Conservation (phyloP, 805 yeast genomes). For the Scheffersomyces amazonensis region DNA sequence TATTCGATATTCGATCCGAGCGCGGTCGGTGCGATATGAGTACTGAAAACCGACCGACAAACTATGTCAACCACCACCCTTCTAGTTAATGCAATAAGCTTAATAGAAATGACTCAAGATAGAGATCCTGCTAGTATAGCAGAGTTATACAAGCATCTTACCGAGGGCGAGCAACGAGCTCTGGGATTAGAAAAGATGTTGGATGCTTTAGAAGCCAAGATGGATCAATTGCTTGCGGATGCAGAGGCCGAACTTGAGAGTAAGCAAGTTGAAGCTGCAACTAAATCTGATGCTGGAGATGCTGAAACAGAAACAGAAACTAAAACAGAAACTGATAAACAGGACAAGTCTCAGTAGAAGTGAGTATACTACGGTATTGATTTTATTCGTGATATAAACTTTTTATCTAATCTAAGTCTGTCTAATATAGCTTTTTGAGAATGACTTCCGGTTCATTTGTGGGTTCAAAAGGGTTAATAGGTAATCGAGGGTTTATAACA, state of each 20-base stretch:
- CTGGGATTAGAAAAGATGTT: conserved; percentile 63
- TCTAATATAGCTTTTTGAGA: conserved; percentile 13
- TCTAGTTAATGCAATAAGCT: no score
- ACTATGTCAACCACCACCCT: no score
- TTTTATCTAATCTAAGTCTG: no score
- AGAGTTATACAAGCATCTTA: conserved; percentile 57
- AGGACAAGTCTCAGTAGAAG: no score
- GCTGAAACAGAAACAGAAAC: background rate
- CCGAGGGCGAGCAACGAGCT: conserved; percentile 65
- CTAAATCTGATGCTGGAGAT: background rate
- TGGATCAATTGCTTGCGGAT: conserved; percentile 54
- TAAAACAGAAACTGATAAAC: background rate
- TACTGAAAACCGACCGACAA: no score
- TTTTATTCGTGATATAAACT: no score
- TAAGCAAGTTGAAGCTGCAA: background rate
- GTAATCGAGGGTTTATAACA: conserved; percentile 65
- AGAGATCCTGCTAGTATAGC: conserved; percentile 28
- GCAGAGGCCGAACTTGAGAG: conserved; percentile 33
- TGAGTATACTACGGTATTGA: no score
- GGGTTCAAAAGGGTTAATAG: conserved; percentile 69
- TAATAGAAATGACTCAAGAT: conserved; percentile 1
- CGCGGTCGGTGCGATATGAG: no score
- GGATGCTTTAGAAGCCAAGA: conserved; percentile 60
- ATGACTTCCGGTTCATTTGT: conserved; percentile 55
- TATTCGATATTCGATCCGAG: no score